Conservation (phyloP, 192 early-diverging fungal genomes). For the Haplosporangium gracile region DNA sequence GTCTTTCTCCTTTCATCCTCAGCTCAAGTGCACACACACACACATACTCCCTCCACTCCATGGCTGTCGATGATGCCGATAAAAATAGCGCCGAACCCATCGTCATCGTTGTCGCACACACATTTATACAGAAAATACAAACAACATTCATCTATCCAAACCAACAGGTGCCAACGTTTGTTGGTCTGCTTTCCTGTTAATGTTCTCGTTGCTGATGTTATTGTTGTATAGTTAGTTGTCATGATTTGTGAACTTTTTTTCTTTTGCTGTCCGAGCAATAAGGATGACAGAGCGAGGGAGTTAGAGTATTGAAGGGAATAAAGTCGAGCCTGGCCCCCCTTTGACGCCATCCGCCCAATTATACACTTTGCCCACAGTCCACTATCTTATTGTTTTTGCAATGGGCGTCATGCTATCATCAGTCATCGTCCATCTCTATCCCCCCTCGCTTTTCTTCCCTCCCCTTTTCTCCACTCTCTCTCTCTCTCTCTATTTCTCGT, state of each 20-base stretch:
- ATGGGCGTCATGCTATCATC: no score
- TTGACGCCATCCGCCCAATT: no score
- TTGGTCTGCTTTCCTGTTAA: background rate
- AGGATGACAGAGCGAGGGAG: background rate
- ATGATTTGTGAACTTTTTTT: background rate
- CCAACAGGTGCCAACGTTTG: no score
- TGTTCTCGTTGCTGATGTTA: background rate
- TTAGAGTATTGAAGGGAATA: background rate
- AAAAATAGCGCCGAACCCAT: slow-evolving; percentile 1
- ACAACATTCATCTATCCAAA: background rate
- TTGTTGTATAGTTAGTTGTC: background rate
- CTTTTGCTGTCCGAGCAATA: background rate
- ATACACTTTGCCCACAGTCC: no score
- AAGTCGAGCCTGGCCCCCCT: no score
- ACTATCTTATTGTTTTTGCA: no score
- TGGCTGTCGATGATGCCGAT: slow-evolving; percentile 5
- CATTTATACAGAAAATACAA: background rate
- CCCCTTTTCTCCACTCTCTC: background rate
- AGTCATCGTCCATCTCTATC: no score
- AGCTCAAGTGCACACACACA: background rate
- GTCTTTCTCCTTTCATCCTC: background rate
- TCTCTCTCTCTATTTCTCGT: background rate
- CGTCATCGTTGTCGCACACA: slow-evolving; percentile 1
- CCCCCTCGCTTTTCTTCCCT: background rate
- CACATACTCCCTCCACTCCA: background rate